phyloP scores from a whole-genome alignment of 805 yeast genomes.

The Ogataea nonfermentans region DNA sequence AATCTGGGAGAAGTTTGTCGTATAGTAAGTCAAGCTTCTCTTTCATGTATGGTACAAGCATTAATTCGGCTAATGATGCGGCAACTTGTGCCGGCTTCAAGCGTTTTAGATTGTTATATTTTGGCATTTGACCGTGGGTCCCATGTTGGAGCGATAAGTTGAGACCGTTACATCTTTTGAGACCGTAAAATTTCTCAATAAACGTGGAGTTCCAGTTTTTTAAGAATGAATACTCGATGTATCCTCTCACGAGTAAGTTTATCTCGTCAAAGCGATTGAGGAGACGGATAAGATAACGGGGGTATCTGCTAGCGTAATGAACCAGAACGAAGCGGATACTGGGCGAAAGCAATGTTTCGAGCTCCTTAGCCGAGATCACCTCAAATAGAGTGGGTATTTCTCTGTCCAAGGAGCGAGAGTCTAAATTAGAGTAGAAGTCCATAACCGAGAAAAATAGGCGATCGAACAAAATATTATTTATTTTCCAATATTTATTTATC shows the following conservation, averaged over 20 bases:
- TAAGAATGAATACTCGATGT: constrained; percentile 70
- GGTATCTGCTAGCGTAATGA: constrained; percentile 77
- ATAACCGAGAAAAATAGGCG: constrained; percentile 33
- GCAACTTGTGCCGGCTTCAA: constrained; percentile 52
- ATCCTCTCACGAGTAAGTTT: constrained; percentile 55
- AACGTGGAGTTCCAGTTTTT: constrained; percentile 78
- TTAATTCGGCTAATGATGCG: constrained; percentile 55
- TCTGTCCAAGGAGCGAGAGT: constrained; percentile 71
- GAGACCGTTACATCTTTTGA: constrained; percentile 54
- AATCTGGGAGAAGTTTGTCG: constrained; percentile 61
- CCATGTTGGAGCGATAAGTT: constrained; percentile 14
- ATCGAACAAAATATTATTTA: not conserved
- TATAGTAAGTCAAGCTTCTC: constrained; percentile 66
- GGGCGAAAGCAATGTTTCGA: constrained; percentile 75
- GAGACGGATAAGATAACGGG: constrained; percentile 59
- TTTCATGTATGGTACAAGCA: constrained; percentile 64
- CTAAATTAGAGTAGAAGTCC: constrained; percentile 80
- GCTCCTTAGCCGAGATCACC: constrained; percentile 75
- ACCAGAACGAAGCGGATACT: constrained; percentile 77
- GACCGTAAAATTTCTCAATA: constrained; percentile 89
- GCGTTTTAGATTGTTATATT: constrained; percentile 49
- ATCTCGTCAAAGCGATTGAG: constrained; percentile 78
- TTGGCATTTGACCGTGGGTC: constrained; percentile 7
- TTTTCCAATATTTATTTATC: not conserved
- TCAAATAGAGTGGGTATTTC: constrained; percentile 88